Evolutionary conservation across 441 rosid genomes (phyloP).

Genomic region (Breynia disticha): DNA sequence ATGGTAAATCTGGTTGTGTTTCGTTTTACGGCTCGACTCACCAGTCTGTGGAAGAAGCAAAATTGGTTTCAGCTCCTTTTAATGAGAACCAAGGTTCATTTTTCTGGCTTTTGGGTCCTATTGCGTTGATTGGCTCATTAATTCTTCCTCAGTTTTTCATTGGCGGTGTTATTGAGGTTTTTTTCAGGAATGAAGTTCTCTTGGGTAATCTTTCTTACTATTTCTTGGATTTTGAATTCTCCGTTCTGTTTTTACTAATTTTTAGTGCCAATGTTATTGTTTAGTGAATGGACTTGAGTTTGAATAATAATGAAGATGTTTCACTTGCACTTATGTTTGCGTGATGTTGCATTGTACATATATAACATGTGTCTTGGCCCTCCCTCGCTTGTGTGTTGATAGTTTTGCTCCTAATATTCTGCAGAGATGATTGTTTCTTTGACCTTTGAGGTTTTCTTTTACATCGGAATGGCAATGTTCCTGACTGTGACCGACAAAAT

Average conservation of each 20-base stretch:
- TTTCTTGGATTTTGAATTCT: neutral
- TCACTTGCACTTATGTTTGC: too few relatives aligned
- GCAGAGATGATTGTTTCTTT: constrained; percentile 60
- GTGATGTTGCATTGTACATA: too few relatives aligned
- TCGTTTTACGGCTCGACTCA: constrained; percentile 65
- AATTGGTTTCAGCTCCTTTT: constrained; percentile 66
- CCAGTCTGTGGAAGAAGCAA: constrained; percentile 64
- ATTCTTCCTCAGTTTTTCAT: constrained; percentile 69
- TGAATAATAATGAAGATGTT: neutral
- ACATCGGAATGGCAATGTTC: constrained; percentile 57
- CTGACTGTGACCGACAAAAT: constrained; percentile 46
- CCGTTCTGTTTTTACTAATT: neutral
- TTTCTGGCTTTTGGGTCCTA: constrained; percentile 72
- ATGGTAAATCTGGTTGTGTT: constrained; percentile 72
- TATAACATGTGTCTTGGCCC: too few relatives aligned
- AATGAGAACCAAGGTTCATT: constrained; percentile 51
- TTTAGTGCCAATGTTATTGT: neutral
- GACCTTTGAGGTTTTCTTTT: constrained; percentile 55
- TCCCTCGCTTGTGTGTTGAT: too few relatives aligned
- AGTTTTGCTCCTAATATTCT: constrained; percentile 4
- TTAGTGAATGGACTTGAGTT: neutral
- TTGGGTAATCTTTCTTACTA: constrained; percentile 23
- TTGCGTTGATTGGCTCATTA: constrained; percentile 46
- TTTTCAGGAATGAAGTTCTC: constrained; percentile 40
- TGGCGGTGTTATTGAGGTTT: constrained; percentile 37